Percentiles rank a stretch among this genome's conserved stretches.
Evolutionary conservation across 2,329 filamentous ascomycete species (phyloP).

Genomic region (Teratosphaeria pseudoeucalypti): DNA sequence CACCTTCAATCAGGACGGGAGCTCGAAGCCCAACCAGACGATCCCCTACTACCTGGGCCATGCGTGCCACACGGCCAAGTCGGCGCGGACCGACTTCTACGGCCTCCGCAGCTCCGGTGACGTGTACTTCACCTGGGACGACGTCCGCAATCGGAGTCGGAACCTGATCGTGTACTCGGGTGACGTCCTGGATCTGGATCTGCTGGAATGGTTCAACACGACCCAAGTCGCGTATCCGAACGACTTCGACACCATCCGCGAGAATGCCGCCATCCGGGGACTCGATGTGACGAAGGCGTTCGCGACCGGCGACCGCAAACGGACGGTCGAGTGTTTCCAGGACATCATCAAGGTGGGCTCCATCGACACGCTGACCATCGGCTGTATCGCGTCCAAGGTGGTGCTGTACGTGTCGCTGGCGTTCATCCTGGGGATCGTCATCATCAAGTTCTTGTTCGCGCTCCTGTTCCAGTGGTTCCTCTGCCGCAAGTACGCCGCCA

Average conservation of each 20-base stretch:
- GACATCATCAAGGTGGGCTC: constrained; percentile 94
- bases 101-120: constrained; percentile 60
- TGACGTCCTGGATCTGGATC: constrained; percentile 78
- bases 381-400: constrained; percentile 94
- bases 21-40: constrained; percentile 62
- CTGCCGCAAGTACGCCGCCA: constrained; percentile 70
- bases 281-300: constrained; percentile 84
- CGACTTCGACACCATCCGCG: constrained; percentile 69
- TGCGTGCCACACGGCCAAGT: constrained; percentile 69
- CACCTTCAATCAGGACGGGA: constrained; percentile 88
- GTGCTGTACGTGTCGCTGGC: constrained; percentile 88
- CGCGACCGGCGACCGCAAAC: constrained; percentile 67
- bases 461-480: constrained; percentile 95
- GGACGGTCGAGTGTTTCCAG: constrained; percentile 73
- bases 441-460: constrained; percentile 77
- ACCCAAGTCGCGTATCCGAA: constrained; percentile 65
- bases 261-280: constrained; percentile 62
- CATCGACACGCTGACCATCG: constrained; percentile 90
- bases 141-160: constrained; percentile 76
- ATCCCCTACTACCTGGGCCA: constrained; percentile 72
- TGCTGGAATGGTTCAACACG: constrained; percentile 82
- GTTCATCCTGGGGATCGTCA: constrained; percentile 83
- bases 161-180: constrained; percentile 93
- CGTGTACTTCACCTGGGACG: constrained; percentile 93
- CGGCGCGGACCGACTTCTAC: constrained; percentile 66